Conservation (phyloP, 148 eudicot genomes). For the Polygonum aviculare region DNA sequence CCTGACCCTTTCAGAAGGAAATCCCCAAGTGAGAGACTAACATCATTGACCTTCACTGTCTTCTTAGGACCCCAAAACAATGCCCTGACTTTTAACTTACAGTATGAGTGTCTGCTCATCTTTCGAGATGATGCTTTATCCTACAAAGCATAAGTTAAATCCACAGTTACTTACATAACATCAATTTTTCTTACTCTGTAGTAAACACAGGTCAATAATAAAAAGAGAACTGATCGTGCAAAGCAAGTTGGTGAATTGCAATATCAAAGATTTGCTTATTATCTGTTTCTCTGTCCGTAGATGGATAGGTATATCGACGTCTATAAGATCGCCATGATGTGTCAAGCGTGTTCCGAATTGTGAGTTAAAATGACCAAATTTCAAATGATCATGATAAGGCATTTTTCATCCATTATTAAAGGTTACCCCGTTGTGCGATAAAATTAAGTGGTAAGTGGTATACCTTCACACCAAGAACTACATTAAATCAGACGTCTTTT, state of each 20-base stretch:
- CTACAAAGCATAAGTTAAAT: not conserved
- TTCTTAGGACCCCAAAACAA: slow-evolving; percentile 73
- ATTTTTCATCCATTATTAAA: too few relatives aligned
- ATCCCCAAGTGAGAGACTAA: slow-evolving; percentile 39
- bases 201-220: not conserved
- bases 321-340: not conserved
- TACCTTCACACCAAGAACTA: too few relatives aligned
- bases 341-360: not conserved
- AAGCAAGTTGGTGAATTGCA: not conserved
- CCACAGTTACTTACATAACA: not conserved
- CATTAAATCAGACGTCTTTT: too few relatives aligned
- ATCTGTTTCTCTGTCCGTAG: not conserved
- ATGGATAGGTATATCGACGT: not conserved
- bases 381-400: too few relatives aligned
- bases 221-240: slow-evolving; percentile 1
- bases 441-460: too few relatives aligned
- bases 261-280: not conserved
- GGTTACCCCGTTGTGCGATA: too few relatives aligned
- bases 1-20: slow-evolving; percentile 59
- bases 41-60: slow-evolving; percentile 37
- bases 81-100: slow-evolving; percentile 31
- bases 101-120: not conserved
- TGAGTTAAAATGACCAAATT: too few relatives aligned
- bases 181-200: not conserved
- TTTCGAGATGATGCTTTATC: not conserved